Base-by-base conservation (phyloP, 495 filamentous ascomycete species). In the Letharia columbiana region DNA sequence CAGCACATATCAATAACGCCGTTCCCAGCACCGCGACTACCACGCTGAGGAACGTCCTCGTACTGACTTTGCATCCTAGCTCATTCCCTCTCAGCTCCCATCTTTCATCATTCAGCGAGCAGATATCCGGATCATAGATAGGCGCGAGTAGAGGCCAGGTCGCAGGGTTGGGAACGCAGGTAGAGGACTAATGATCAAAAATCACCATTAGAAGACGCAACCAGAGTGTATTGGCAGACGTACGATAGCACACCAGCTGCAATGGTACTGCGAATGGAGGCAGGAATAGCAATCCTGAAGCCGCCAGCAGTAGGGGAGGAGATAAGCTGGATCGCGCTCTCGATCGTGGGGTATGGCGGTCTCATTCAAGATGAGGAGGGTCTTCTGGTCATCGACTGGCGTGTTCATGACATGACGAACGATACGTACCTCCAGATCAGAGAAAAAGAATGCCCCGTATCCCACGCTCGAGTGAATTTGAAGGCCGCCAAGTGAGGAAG, bases 221-320 rank as follows among this genome's bases (percentile, higher is more conserved):
- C 23, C 23, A 28, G 23, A 28, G 23, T 28, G 23, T 28, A 28
- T 41, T 39, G n/a, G 41, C 40, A 37, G 50, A 77, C 81, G 64
- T 77, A 84, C 81, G 68, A 79, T 75, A n/a, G 81, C 73, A 71
- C 82, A 84, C 82, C 82, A 84, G 54, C 81, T 81, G 73, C 82
- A 84, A 37, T 72, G 68, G 17, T 74, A 67, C 63, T 74, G 70
- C 11, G 76, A 74, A 42, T 71, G 60, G 42, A 82, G 65, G 67
- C 79, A 82, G 39, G 69, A 65, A n/a, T 71, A 71, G 65, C 79
- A 82, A 11, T 79, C 78, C 66, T 82, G 79, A 20, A 76, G 72
- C 15, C 77, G 71, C 79, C 79, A 82, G 68, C 80, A 82, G 37
- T 73, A 37, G 42, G 74, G 69, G 60, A 80, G 79, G 20, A 79